A percentile compares a stretch with the other conserved stretches of the same genome.
Conservation (phyloP, 768 basidiomycete genomes). For the Filobasidium wieringae region DNA sequence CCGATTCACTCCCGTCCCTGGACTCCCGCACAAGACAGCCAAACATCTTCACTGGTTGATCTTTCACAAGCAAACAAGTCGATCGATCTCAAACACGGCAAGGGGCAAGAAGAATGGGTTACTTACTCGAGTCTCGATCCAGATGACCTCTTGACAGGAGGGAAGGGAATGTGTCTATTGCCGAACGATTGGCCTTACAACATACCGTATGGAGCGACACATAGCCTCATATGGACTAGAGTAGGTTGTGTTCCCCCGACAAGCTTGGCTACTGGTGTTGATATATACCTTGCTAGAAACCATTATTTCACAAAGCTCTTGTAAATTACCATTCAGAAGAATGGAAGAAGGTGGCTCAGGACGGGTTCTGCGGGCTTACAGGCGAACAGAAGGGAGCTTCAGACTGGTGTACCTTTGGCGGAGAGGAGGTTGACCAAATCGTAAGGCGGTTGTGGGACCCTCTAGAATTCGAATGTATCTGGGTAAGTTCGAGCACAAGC, state of each 20-base stretch:
- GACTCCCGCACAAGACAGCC: too few species aligned
- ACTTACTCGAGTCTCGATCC: not conserved
- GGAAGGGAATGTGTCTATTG: conserved; percentile 10
- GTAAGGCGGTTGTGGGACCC: conserved; percentile 31
- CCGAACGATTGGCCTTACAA: conserved; percentile 39
- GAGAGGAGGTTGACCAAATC: conserved; percentile 31
- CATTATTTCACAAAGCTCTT: conserved; percentile 33
- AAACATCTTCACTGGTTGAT: too few species aligned
- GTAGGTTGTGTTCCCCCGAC: conserved; percentile 19
- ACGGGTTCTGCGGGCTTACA: conserved; percentile 35
- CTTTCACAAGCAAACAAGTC: too few species aligned
- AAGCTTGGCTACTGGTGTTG: not conserved
- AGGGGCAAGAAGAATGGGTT: not conserved
- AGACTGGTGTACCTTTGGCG: conserved; percentile 26
- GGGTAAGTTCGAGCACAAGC: conserved; percentile 30
- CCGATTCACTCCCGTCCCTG: too few species aligned
- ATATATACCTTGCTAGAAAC: conserved; percentile 17
- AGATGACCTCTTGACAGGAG: not conserved
- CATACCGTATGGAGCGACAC: conserved; percentile 29
- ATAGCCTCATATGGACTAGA: conserved; percentile 34
- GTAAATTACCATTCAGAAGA: conserved; percentile 22
- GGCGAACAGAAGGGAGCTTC: conserved; percentile 15
- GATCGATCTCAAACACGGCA: too few species aligned
- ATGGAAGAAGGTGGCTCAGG: conserved; percentile 28
- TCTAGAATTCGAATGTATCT: conserved; percentile 35